These are phyloP conservation scores for Verruconis gallopava DNA, from an alignment of 2,329 filamentous ascomycete species.

Conservation along the genomic window DNA sequence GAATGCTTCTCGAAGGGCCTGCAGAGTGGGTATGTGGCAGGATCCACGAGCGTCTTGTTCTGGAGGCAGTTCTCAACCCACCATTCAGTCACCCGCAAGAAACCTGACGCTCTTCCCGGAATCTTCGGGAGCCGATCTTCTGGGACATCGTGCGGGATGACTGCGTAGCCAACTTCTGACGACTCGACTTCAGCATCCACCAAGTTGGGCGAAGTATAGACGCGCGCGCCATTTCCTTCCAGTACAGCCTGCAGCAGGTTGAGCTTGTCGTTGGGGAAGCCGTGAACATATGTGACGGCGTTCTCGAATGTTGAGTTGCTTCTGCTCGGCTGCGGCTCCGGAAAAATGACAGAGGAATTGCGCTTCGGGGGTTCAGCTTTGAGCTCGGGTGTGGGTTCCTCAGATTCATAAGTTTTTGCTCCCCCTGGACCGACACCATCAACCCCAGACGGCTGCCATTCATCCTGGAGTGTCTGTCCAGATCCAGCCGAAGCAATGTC, in stretches of 20 bases:
- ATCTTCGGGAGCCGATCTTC: slow-evolving; percentile 21
- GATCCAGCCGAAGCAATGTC: slow-evolving; percentile 54
- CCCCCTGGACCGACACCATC: slow-evolving; percentile 11
- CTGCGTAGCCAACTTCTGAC: slow-evolving; percentile 23
- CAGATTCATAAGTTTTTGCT: background rate
- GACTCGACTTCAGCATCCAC: slow-evolving; percentile 11
- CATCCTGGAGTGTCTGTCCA: slow-evolving; percentile 14
- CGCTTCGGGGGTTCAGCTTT: background rate
- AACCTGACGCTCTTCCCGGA: slow-evolving; percentile 22
- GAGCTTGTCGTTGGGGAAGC: slow-evolving; percentile 42
- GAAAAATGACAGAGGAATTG: background rate
- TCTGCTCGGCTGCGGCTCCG: background rate
- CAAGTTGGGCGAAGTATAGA: slow-evolving; percentile 19
- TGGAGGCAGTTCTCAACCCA: slow-evolving; percentile 86
- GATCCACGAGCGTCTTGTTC: slow-evolving; percentile 57
- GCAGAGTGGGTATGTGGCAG: slow-evolving; percentile 58
- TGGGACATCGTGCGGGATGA: slow-evolving; percentile 34
- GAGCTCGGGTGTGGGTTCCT: background rate
- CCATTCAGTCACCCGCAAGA: slow-evolving; percentile 62
- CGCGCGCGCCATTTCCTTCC: slow-evolving; percentile 26
- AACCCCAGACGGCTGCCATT: slow-evolving; percentile 14
- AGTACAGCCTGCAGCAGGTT: slow-evolving; percentile 20
- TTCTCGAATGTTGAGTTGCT: slow-evolving; percentile 1
- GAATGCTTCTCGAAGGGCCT: slow-evolving; percentile 62
- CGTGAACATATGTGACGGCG: slow-evolving; percentile 38